Evolutionary conservation across 1,284 basidiomycete genomes (phyloP).

Genomic region (Trametes versicolor): DNA sequence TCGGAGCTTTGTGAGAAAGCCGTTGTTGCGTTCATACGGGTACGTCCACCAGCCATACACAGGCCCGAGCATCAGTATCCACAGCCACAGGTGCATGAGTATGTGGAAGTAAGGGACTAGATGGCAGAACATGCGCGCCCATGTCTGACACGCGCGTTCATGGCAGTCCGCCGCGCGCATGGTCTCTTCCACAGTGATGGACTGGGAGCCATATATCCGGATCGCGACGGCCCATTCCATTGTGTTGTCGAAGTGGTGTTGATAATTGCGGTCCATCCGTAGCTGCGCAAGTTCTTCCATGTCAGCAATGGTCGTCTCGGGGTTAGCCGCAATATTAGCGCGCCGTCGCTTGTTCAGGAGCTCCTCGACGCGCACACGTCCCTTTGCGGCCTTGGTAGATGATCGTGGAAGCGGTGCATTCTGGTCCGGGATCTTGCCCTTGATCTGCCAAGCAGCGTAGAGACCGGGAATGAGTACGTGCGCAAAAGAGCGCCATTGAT

Average conservation of each 20-base stretch:
- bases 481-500: neutral
- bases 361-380: neutral
- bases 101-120: no score
- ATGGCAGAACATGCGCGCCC: neutral
- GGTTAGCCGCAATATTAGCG: neutral
- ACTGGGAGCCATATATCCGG: neutral
- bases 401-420: neutral
- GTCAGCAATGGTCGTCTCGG: neutral
- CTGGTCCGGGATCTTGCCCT: neutral
- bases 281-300: neutral
- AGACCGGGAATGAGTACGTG: neutral
- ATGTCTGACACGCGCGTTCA: neutral
- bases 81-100: neutral
- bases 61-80: neutral
- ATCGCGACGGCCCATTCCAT: neutral
- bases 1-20: neutral
- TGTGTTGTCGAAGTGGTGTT: neutral
- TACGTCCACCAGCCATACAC: neutral
- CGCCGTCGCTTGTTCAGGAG: neutral
- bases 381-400: neutral
- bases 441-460: neutral
- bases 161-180: neutral
- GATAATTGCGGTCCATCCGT: neutral
- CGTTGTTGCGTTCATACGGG: neutral
- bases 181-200: neutral